Conservation (phyloP, 2,329 filamentous ascomycete genomes). For the Bipolaris victoriae region DNA sequence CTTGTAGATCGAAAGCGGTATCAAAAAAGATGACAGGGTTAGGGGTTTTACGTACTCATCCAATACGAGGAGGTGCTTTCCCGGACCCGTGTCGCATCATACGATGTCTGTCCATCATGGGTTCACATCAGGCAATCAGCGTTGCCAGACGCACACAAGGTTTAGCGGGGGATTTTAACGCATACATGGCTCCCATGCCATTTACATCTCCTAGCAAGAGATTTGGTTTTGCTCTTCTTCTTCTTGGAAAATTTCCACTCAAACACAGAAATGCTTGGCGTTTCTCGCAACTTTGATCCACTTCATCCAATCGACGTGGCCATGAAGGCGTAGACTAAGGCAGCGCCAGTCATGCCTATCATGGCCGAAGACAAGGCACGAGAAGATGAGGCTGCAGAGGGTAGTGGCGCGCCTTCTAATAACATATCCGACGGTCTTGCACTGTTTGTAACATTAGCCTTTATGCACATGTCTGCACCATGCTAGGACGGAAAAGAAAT, state of each 20-base stretch:
- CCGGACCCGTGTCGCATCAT: not conserved
- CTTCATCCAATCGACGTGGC: conserved; percentile 25
- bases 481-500: not conserved
- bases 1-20: not conserved
- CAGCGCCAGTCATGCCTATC: conserved; percentile 9
- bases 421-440: conserved; percentile 23
- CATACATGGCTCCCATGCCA: not conserved
- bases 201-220: not conserved
- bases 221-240: not conserved
- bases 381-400: conserved; percentile 22
- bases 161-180: not conserved
- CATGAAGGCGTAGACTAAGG: conserved; percentile 10
- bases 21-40: not conserved
- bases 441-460: conserved; percentile 9
- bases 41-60: too few species aligned
- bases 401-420: conserved; percentile 28
- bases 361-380: conserved; percentile 6
- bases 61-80: not conserved
- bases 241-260: not conserved
- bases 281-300: not conserved
- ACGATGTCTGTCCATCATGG: not conserved
- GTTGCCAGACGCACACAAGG: not conserved
- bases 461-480: not conserved
- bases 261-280: not conserved
- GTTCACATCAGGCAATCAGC: not conserved